Evolutionary conservation across 208 protist genomes (phyloP).

Genomic region (Naegleria gruberi): DNA sequence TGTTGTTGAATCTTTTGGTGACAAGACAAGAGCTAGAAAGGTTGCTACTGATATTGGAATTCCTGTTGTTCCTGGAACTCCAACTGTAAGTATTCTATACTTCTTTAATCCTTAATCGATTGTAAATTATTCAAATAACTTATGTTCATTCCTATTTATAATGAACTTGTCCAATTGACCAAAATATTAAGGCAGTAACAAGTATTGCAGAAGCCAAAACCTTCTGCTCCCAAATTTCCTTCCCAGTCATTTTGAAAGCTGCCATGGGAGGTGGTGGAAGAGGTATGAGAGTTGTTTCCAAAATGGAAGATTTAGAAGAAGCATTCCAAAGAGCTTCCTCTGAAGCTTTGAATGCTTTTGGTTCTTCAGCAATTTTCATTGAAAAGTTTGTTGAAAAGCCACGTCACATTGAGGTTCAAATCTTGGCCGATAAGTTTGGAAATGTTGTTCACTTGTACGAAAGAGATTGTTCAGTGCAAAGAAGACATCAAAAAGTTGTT

Average conservation of each 20-base stretch:
- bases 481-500: constrained; percentile 73
- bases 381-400: constrained; percentile 84
- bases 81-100: constrained; percentile 39
- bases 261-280: constrained; percentile 55
- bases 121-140: too few relatives aligned
- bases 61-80: constrained; percentile 78
- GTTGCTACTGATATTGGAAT: constrained; percentile 71
- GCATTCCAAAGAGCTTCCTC: constrained; percentile 57
- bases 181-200: not conserved
- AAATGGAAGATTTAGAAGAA: constrained; percentile 45
- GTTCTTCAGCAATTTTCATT: constrained; percentile 76
- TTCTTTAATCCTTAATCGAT: too few relatives aligned
- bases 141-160: too few relatives aligned
- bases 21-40: constrained; percentile 75
- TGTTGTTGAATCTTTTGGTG: constrained; percentile 83
- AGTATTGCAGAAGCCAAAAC: not conserved
- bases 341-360: constrained; percentile 78
- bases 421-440: constrained; percentile 77
- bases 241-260: constrained; percentile 94
- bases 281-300: constrained; percentile 75
- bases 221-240: constrained; percentile 46
- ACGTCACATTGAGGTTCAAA: constrained; percentile 81
- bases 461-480: constrained; percentile 80
- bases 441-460: constrained; percentile 83
- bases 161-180: too few relatives aligned